A percentile compares a stretch with the other conserved stretches of the same genome.
Evolutionary conservation across 225 moss, liverwort and hornwort genomes (phyloP).

Genomic region (Sphagnum tenellum): DNA sequence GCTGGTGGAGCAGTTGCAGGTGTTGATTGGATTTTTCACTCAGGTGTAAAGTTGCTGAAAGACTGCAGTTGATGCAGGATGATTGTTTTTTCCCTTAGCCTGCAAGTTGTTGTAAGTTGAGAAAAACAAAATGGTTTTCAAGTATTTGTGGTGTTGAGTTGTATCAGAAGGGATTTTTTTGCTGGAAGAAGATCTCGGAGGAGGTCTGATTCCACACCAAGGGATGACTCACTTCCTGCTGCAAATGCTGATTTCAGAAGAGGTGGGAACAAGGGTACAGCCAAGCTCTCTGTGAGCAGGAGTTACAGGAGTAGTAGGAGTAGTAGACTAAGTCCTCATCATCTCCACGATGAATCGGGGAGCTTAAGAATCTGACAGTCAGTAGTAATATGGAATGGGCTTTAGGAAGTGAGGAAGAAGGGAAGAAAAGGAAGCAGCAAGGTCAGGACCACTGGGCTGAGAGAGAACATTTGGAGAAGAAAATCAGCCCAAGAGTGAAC

Average conservation of each 20-base stretch:
- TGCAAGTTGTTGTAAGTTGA: no score
- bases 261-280: background rate
- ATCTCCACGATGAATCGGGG: conserved; percentile 6
- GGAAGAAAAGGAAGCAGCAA: conserved; percentile 28
- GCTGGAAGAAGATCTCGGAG: no score
- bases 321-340: conserved; percentile 8
- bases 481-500: conserved; percentile 24
- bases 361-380: conserved; percentile 9
- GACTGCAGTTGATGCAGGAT: no score
- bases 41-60: no score
- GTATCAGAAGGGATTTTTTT: conserved; percentile 19
- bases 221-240: no score
- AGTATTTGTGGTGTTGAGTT: no score
- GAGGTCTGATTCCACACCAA: no score
- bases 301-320: conserved; percentile 24
- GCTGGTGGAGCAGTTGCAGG: no score
- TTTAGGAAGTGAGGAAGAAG: conserved; percentile 18
- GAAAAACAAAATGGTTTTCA: no score
- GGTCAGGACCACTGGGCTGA: conserved; percentile 42
- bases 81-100: no score
- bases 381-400: conserved; percentile 8
- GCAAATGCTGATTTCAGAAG: no score
- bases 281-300: conserved; percentile 13
- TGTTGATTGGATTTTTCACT: no score
- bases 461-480: conserved; percentile 41